Conservation (phyloP, 2,329 filamentous ascomycete genomes). For the Pezizomycotina sp. region DNA sequence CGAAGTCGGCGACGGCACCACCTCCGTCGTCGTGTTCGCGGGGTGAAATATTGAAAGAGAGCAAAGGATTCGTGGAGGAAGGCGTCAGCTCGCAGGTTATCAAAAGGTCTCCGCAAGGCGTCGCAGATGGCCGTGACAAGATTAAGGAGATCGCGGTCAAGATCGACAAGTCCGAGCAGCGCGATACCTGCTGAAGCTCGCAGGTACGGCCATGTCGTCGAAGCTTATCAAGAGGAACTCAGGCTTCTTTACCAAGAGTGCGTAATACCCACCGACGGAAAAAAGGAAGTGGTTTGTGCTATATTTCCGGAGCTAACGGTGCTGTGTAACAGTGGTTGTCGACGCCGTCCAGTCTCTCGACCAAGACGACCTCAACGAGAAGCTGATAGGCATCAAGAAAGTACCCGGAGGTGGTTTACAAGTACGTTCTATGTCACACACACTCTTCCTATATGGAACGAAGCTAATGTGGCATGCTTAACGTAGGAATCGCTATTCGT, state of each 20-base stretch:
- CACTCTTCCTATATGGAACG: no score
- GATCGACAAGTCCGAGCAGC: conserved; percentile 64
- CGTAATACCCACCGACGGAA: conserved; percentile 25
- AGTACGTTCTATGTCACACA: no score
- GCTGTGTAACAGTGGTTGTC: conserved; percentile 59
- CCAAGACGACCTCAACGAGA: conserved; percentile 93
- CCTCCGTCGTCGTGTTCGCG: conserved; percentile 91
- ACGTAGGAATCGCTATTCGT: conserved; percentile 95
- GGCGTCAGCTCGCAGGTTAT: conserved; percentile 95
- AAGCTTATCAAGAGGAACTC: conserved; percentile 98
- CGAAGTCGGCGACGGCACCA: conserved; percentile 95
- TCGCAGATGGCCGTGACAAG: conserved; percentile 98
- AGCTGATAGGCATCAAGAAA: conserved; percentile 95
- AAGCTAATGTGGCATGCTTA: no score
- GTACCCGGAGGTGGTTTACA: conserved; percentile 90
- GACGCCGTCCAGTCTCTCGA: conserved; percentile 90
- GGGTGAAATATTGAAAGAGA: conserved; percentile 93
- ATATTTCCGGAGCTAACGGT: conserved; percentile 5
- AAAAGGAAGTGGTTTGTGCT: conserved; percentile 19
- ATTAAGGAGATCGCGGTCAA: conserved; percentile 91
- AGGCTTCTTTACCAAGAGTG: conserved; percentile 93
- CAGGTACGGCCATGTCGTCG: conserved; percentile 95
- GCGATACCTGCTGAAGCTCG: conserved; percentile 82
- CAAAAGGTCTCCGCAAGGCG: no score
- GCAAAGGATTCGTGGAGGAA: conserved; percentile 90